Percentiles rank a stretch among this genome's conserved stretches.
Conservation (phyloP, 2,329 filamentous ascomycete genomes). For the Magnaporthiopsis incrustans region DNA sequence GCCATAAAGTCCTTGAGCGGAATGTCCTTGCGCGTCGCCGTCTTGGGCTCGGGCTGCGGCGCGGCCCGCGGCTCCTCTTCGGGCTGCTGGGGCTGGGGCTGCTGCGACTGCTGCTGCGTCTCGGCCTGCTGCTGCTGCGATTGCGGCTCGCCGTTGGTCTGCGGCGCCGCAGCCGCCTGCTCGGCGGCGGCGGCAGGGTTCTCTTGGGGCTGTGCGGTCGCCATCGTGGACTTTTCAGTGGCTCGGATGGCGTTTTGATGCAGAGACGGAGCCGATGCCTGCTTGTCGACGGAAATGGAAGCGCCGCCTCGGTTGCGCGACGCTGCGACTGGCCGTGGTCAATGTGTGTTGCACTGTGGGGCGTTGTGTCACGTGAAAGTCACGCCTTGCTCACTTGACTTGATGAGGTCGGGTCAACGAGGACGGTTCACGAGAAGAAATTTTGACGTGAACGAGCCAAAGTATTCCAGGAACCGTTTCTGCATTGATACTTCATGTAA, state of each 20-base stretch:
- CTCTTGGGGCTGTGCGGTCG: constrained; percentile 14
- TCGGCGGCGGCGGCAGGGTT: constrained; percentile 11
- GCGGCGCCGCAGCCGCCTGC: constrained; percentile 10
- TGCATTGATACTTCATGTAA: too few species aligned
- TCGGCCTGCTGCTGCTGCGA: constrained; percentile 9
- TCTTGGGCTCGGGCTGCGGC: constrained; percentile 44
- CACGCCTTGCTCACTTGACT: too few species aligned
- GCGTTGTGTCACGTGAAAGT: neutral
- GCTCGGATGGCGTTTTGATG: neutral
- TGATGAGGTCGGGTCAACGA: neutral
- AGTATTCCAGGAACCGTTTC: too few species aligned
- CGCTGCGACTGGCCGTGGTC: neutral
- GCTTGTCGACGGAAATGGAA: neutral
- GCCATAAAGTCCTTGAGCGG: constrained; percentile 85
- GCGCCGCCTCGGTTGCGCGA: neutral
- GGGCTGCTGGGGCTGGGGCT: constrained; percentile 3
- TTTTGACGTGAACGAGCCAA: too few species aligned
- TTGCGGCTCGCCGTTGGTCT: constrained; percentile 12
- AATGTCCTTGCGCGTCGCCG: constrained; percentile 81
- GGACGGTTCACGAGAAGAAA: neutral
- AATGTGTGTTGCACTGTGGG: neutral
- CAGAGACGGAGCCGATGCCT: neutral
- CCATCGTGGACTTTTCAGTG: constrained; percentile 11
- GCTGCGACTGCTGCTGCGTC: constrained; percentile 4
- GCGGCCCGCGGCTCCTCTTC: constrained; percentile 8